Evolutionary conservation across 1,284 basidiomycete species (phyloP).

Genomic region (Puccinia polysora): DNA sequence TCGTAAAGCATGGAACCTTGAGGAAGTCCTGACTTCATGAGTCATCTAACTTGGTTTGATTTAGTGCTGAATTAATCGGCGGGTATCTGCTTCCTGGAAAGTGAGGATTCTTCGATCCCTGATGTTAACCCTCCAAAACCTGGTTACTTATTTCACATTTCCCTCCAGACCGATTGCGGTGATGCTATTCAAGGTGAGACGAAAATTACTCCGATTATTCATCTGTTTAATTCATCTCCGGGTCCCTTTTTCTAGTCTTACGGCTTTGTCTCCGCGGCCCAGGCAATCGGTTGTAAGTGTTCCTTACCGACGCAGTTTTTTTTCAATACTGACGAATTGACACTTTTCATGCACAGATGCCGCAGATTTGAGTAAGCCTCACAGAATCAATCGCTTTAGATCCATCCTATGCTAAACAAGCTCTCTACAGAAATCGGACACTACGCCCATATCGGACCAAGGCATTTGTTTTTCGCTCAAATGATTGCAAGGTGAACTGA

Average conservation of each 20-base stretch:
- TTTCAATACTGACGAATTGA: neutral
- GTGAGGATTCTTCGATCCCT: neutral
- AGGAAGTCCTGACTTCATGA: neutral
- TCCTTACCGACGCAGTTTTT: neutral
- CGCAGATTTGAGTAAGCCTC: constrained; percentile 29
- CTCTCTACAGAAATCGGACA: constrained; percentile 36
- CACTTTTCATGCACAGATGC: constrained; percentile 17
- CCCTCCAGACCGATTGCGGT: constrained; percentile 28
- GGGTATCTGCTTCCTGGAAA: constrained; percentile 37
- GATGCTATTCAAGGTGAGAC: constrained; percentile 39
- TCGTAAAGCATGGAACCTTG: neutral
- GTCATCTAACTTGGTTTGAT: neutral
- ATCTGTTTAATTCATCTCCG: neutral
- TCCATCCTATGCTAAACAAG: neutral
- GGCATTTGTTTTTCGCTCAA: constrained; percentile 40
- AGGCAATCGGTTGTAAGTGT: constrained; percentile 38
- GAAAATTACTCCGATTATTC: neutral
- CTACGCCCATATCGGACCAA: constrained; percentile 34
- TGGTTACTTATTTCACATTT: neutral
- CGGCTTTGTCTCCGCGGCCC: constrained; percentile 36
- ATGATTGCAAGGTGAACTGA: constrained; percentile 27
- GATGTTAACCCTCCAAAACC: neutral
- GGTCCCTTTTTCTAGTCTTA: constrained; percentile 20
- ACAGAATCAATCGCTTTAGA: neutral
- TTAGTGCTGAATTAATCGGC: constrained; percentile 35